These are phyloP conservation scores for Sclerotinia nivalis DNA, from an alignment of 2,329 filamentous ascomycete genomes.

Conservation along the genomic window DNA sequence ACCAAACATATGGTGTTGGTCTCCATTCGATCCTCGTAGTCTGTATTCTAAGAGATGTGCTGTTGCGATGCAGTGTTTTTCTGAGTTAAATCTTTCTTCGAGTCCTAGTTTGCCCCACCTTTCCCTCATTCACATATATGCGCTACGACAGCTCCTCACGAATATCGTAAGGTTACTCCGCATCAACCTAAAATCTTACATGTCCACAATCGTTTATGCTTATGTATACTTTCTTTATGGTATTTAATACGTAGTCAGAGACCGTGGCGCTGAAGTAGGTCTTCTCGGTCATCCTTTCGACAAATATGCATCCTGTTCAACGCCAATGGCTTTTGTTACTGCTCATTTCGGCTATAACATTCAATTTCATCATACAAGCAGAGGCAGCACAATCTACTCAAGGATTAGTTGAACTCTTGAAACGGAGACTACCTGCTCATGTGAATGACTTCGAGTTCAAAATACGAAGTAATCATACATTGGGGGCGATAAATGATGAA, in stretches of 20 bases:
- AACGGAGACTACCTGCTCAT: slow-evolving; percentile 32
- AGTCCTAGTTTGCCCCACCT: background rate
- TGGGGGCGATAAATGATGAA: slow-evolving; percentile 26
- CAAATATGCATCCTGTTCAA: background rate
- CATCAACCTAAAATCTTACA: slow-evolving; percentile 7
- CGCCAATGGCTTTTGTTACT: background rate
- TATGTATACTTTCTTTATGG: background rate
- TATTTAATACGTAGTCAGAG: background rate
- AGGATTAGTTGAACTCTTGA: slow-evolving; percentile 30
- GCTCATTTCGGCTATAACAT: background rate
- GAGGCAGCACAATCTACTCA: slow-evolving; percentile 24
- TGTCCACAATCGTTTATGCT: background rate
- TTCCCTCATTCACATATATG: background rate
- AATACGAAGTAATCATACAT: slow-evolving; percentile 21
- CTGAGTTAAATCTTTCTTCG: background rate
- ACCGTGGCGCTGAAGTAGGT: background rate
- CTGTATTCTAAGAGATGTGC: background rate
- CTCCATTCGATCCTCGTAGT: background rate
- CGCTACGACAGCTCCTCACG: background rate
- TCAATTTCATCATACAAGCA: background rate
- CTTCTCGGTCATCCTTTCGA: background rate
- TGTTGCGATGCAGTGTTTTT: too few relatives aligned
- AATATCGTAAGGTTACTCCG: background rate
- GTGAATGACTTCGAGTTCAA: slow-evolving; percentile 29
- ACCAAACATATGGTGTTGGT: background rate